Percentiles rank a stretch among this genome's conserved stretches.
phyloP scores from a whole-genome alignment of 2,329 filamentous ascomycete species.

The Fusarium miscanthi region DNA sequence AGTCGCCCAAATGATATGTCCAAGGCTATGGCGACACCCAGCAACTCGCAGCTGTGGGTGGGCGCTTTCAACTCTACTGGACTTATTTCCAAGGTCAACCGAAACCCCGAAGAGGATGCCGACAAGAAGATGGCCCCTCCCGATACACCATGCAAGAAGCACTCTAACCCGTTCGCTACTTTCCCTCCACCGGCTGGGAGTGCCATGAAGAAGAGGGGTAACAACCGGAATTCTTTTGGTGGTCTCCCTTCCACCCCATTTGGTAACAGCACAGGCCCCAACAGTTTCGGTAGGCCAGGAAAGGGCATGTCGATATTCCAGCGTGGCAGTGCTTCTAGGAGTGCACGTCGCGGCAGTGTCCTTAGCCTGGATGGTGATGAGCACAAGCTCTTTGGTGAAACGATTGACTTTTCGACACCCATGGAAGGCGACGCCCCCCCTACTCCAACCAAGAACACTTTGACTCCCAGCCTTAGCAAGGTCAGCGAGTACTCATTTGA shows the following conservation, averaged over 20 bases:
- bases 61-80: slow-evolving; percentile 95
- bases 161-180: slow-evolving; percentile 74
- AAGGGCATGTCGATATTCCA: slow-evolving; percentile 75
- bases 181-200: slow-evolving; percentile 70
- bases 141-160: slow-evolving; percentile 96
- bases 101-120: slow-evolving; percentile 76
- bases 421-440: slow-evolving; percentile 78
- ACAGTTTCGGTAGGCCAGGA: slow-evolving; percentile 65
- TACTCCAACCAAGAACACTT: slow-evolving; percentile 85
- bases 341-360: slow-evolving; percentile 73
- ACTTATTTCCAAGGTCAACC: slow-evolving; percentile 93
- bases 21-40: slow-evolving; percentile 59
- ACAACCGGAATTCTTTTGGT: slow-evolving; percentile 75
- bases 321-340: slow-evolving; percentile 60
- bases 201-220: slow-evolving; percentile 71
- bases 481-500: slow-evolving; percentile 55
- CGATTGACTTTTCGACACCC: slow-evolving; percentile 40
- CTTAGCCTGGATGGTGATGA: slow-evolving; percentile 86
- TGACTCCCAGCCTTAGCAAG: slow-evolving; percentile 56
- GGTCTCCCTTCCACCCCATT: slow-evolving; percentile 84
- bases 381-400: slow-evolving; percentile 57
- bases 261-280: slow-evolving; percentile 64
- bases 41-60: slow-evolving; percentile 67
- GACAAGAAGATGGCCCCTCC: slow-evolving; percentile 78
- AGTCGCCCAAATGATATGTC: slow-evolving; percentile 48